Percentiles rank a stretch among this genome's conserved stretches.
These are phyloP conservation scores for Garcia nutans DNA, from an alignment of 345 rosid genomes.

Conservation along the genomic window DNA sequence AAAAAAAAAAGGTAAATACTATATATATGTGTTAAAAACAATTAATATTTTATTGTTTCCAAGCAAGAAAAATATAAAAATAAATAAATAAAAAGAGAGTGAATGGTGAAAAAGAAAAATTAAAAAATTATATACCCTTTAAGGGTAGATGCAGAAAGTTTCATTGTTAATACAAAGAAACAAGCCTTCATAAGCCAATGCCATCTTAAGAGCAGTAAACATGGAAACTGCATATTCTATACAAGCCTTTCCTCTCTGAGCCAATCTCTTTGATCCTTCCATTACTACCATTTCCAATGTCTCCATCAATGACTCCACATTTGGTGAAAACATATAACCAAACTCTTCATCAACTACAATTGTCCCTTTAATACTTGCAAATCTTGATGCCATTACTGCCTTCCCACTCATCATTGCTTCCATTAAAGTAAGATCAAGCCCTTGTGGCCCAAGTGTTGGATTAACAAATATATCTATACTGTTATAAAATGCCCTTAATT, in stretches of 20 bases:
- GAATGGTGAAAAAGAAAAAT: background rate
- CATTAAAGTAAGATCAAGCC: slow-evolving; percentile 85
- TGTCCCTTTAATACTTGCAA: slow-evolving; percentile 81
- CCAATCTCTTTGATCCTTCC: slow-evolving; percentile 66
- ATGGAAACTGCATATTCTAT: slow-evolving; percentile 63
- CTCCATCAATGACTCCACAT: slow-evolving; percentile 66
- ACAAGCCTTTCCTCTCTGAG: slow-evolving; percentile 70
- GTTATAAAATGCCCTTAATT: slow-evolving; percentile 69
- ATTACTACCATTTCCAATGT: slow-evolving; percentile 48
- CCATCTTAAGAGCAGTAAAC: slow-evolving; percentile 90
- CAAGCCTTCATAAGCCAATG: slow-evolving; percentile 81
- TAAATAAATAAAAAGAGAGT: background rate
- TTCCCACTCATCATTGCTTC: slow-evolving; percentile 96
- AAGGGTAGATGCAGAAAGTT: slow-evolving; percentile 56
- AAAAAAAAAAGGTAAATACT: no score
- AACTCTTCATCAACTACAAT: slow-evolving; percentile 78
- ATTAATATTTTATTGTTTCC: no score
- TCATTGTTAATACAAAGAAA: slow-evolving; percentile 79
- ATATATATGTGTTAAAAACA: no score
- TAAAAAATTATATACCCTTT: background rate
- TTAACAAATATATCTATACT: slow-evolving; percentile 75
- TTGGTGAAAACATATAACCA: slow-evolving; percentile 87
- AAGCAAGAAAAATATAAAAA: no score
- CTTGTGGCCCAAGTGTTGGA: slow-evolving; percentile 91
- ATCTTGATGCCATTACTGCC: slow-evolving; percentile 85